Evolutionary conservation across 2,329 filamentous ascomycete genomes (phyloP).

Genomic region (Colletotrichum musicola): DNA sequence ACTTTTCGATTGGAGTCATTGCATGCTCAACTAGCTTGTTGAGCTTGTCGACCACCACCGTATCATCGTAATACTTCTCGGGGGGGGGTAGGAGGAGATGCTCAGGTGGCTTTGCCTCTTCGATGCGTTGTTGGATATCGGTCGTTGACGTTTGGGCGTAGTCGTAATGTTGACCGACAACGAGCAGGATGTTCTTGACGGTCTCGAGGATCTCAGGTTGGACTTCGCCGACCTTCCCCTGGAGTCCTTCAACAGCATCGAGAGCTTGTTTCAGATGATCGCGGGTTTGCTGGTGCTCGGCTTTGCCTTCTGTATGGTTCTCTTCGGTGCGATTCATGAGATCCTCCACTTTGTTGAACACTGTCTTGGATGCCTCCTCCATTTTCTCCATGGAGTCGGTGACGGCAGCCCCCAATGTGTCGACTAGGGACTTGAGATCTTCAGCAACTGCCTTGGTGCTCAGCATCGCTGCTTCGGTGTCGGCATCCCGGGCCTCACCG

Average conservation of each 20-base stretch:
- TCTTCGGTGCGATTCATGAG: constrained; percentile 82
- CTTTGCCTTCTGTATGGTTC: constrained; percentile 77
- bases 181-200: constrained; percentile 84
- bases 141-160: constrained; percentile 78
- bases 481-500: constrained; percentile 78
- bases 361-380: constrained; percentile 87
- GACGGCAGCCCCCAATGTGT: constrained; percentile 84
- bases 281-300: constrained; percentile 85
- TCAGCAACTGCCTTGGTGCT: constrained; percentile 85
- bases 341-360: constrained; percentile 86
- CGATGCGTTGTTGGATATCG: constrained; percentile 69
- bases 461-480: constrained; percentile 79
- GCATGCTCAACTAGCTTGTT: constrained; percentile 45
- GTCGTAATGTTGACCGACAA: constrained; percentile 89
- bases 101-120: constrained; percentile 68
- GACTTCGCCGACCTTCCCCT: constrained; percentile 83
- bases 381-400: constrained; percentile 88
- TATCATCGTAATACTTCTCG: constrained; percentile 40
- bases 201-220: constrained; percentile 90
- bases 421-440: constrained; percentile 87
- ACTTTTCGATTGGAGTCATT: constrained; percentile 17
- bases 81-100: constrained; percentile 29
- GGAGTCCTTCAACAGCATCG: constrained; percentile 78
- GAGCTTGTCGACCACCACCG: constrained; percentile 50
- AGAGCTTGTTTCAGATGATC: constrained; percentile 84